Evolutionary conservation across 2,329 filamentous ascomycete species (phyloP).

Genomic region (Fusarium napiforme): DNA sequence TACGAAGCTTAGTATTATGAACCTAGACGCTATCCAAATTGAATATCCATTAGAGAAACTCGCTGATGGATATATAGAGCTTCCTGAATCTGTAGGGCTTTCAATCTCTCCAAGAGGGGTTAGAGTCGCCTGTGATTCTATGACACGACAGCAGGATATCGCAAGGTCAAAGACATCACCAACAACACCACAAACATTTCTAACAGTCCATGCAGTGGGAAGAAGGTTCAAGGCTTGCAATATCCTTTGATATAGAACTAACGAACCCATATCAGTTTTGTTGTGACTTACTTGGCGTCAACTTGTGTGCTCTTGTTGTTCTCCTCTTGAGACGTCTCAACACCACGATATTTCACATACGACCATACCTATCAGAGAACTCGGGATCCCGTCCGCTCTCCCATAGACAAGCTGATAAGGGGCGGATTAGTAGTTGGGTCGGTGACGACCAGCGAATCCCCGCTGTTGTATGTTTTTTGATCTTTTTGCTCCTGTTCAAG

Average conservation of each 20-base stretch:
- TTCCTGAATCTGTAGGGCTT: neutral
- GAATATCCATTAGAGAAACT: no score
- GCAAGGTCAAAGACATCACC: neutral
- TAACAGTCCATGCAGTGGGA: no score
- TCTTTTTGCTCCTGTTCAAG: neutral
- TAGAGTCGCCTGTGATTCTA: neutral
- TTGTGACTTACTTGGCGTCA: neutral
- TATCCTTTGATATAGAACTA: neutral
- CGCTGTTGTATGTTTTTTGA: slow-evolving; percentile 16
- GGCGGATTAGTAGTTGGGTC: slow-evolving; percentile 17
- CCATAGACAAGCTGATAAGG: slow-evolving; percentile 5
- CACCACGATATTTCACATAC: neutral
- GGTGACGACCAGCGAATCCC: slow-evolving; percentile 7
- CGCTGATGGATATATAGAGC: no score
- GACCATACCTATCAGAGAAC: slow-evolving; percentile 6
- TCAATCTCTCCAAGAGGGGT: neutral
- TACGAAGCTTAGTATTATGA: neutral
- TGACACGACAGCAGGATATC: no score
- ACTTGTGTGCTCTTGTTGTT: neutral
- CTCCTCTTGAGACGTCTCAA: neutral
- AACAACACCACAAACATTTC: neutral
- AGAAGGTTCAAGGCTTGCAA: no score
- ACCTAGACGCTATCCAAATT: neutral
- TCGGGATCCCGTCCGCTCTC: slow-evolving; percentile 6
- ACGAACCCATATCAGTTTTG: neutral